phyloP scores from a whole-genome alignment of 2,329 filamentous ascomycete genomes.

The Fusarium stilboides region DNA sequence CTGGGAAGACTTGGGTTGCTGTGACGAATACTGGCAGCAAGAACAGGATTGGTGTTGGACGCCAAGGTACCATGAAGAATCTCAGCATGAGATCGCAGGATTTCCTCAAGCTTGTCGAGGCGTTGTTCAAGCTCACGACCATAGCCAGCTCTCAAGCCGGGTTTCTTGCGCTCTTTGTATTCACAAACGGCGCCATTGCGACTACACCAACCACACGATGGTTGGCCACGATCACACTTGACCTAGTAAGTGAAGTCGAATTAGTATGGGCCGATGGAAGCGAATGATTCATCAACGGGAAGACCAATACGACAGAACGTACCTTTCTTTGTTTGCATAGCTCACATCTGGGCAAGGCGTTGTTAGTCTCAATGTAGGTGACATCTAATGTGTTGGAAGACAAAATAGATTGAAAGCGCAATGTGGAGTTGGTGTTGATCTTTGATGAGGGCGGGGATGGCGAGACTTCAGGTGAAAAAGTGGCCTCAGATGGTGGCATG shows the following conservation, averaged over 20 bases:
- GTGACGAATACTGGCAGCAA: constrained; percentile 61
- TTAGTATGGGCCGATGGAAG: constrained; percentile 22
- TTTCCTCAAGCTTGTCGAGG: constrained; percentile 77
- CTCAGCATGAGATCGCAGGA: constrained; percentile 75
- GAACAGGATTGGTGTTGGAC: constrained; percentile 52
- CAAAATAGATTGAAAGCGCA: constrained; percentile 33
- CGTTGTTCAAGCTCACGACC: constrained; percentile 81
- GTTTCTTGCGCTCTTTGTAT: constrained; percentile 79
- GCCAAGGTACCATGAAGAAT: constrained; percentile 73
- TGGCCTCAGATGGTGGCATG: constrained; percentile 41
- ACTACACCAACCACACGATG: constrained; percentile 78
- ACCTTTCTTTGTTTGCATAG: constrained; percentile 87
- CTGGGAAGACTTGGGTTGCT: constrained; percentile 68
- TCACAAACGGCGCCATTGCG: constrained; percentile 75
- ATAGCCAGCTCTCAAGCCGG: constrained; percentile 76
- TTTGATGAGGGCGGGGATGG: constrained; percentile 35
- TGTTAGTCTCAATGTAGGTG: constrained; percentile 55
- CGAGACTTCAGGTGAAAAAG: constrained; percentile 34
- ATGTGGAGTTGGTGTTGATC: constrained; percentile 27
- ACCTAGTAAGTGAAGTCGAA: constrained; percentile 62
- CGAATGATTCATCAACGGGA: background rate
- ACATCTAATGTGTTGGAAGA: constrained; percentile 28
- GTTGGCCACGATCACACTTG: constrained; percentile 83
- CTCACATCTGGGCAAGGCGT: constrained; percentile 72
- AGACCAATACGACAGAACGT: constrained; percentile 28